Evolutionary conservation across 768 basidiomycete species (phyloP).

Genomic region (Rhodotorula kratochvilovae): DNA sequence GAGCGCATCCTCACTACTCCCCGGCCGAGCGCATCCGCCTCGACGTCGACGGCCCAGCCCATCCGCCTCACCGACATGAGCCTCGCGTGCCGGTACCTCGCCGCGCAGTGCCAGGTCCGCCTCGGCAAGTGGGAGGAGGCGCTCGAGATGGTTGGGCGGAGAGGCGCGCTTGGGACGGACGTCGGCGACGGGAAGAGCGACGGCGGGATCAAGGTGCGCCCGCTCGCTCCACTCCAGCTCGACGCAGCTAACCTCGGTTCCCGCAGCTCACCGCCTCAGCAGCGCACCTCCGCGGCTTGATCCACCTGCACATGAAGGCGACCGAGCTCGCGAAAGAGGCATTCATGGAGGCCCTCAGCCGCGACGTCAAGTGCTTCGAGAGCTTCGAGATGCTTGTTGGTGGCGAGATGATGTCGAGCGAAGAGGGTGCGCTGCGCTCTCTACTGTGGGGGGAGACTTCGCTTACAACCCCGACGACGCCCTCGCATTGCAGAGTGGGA

Average conservation of each 20-base stretch:
- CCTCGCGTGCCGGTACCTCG: conserved; percentile 90
- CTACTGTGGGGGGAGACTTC: not conserved
- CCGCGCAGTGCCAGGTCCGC: conserved; percentile 88
- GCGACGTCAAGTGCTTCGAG: conserved; percentile 97
- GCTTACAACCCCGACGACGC: too few relatives aligned
- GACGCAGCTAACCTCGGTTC: not conserved
- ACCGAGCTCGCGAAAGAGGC: conserved; percentile 86
- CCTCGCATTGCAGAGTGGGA: conserved; percentile 97
- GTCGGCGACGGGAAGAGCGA: conserved; percentile 67
- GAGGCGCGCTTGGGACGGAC: conserved; percentile 47
- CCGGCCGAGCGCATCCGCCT: conserved; percentile 53
- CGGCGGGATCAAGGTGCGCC: conserved; percentile 81
- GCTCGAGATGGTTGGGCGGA: conserved; percentile 73
- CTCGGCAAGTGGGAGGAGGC: conserved; percentile 91
- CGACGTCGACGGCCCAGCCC: conserved; percentile 13
- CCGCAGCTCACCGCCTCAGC: conserved; percentile 89
- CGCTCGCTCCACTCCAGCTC: not conserved
- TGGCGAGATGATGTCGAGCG: conserved; percentile 91
- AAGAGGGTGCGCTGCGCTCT: conserved; percentile 64
- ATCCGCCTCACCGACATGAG: conserved; percentile 52
- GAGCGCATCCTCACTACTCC: conserved; percentile 85
- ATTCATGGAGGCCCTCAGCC: conserved; percentile 88
- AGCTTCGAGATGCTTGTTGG: conserved; percentile 83
- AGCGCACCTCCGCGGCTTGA: conserved; percentile 85
- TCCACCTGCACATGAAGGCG: conserved; percentile 90